A percentile compares a stretch with the other conserved stretches of the same genome.
Conservation (phyloP, 257 asterid genomes). For the Hygrophila difformis region DNA sequence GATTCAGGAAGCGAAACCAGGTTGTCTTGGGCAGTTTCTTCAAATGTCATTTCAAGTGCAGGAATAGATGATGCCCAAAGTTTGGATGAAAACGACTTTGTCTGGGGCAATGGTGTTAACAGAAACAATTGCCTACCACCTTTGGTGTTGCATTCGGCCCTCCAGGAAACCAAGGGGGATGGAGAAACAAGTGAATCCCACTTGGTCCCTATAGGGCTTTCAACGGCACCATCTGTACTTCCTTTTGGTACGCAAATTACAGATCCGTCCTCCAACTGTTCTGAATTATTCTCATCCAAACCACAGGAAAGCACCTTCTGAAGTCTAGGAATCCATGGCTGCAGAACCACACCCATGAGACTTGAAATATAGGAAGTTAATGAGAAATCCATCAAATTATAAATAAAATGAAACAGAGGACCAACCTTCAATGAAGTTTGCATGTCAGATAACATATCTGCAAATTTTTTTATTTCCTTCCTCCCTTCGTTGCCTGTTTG, state of each 20-base stretch:
- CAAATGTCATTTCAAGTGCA: conserved; percentile 19
- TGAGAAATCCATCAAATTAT: not conserved
- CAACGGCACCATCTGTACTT: conserved; percentile 14
- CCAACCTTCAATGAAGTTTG: conserved; percentile 70
- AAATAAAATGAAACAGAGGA: conserved; percentile 8
- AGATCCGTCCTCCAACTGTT: conserved; percentile 25
- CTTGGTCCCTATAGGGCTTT: conserved; percentile 58
- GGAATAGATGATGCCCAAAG: conserved; percentile 22
- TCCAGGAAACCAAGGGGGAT: conserved; percentile 94
- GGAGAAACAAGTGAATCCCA: conserved; percentile 75
- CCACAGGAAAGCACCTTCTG: conserved; percentile 35
- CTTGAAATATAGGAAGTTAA: conserved; percentile 1
- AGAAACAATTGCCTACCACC: conserved; percentile 72
- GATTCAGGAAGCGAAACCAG: conserved; percentile 17
- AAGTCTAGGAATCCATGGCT: conserved; percentile 82
- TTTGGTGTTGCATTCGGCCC: conserved; percentile 57
- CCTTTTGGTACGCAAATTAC: conserved; percentile 19
- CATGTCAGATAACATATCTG: conserved; percentile 59
- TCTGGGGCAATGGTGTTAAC: conserved; percentile 77
- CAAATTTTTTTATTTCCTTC: conserved; percentile 63
- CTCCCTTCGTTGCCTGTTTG: conserved; percentile 27
- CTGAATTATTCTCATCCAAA: conserved; percentile 25
- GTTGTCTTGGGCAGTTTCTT: conserved; percentile 14
- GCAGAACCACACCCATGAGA: conserved; percentile 25
- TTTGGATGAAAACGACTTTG: conserved; percentile 32